phyloP scores from a whole-genome alignment of 1,284 basidiomycete species.

The Rhodotorula sp. region DNA sequence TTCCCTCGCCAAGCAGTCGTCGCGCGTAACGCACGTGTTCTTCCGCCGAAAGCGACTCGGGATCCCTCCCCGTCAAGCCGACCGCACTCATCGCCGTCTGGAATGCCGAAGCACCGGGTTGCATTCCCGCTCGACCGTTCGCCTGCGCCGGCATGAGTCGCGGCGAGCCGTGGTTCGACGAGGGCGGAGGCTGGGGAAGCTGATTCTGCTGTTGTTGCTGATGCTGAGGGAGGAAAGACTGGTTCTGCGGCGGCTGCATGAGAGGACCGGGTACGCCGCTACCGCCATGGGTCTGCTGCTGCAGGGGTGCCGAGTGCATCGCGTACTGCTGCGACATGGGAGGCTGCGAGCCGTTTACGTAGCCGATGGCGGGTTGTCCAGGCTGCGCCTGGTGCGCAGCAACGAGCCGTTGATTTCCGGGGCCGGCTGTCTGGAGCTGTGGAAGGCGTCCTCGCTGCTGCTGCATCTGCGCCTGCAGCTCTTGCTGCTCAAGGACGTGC shows the following conservation, averaged over 20 bases:
- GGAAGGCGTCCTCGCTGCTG: slow-evolving; percentile 14
- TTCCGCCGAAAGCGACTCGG: slow-evolving; percentile 27
- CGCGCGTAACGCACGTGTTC: slow-evolving; percentile 34
- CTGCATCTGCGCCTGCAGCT: slow-evolving; percentile 39
- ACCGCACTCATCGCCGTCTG: slow-evolving; percentile 32
- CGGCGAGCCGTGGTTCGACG: slow-evolving; percentile 2
- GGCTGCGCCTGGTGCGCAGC: background rate
- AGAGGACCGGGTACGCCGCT: slow-evolving; percentile 8
- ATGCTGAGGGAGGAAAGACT: background rate
- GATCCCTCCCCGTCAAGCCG: slow-evolving; percentile 31
- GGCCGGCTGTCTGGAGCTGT: slow-evolving; percentile 10
- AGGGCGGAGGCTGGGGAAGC: slow-evolving; percentile 1
- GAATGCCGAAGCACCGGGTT: background rate
- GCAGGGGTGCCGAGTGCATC: no score
- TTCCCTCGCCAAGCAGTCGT: background rate
- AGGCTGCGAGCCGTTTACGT: no score
- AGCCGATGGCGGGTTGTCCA: background rate
- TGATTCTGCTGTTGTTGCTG: slow-evolving; percentile 8
- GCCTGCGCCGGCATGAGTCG: background rate
- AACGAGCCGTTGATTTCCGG: slow-evolving; percentile 2
- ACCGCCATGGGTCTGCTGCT: background rate
- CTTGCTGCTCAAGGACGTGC: slow-evolving; percentile 41
- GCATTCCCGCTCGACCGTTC: background rate
- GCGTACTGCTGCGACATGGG: no score
- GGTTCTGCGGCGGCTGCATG: background rate